Conservation (phyloP, 2,329 filamentous ascomycete genomes). For the Shiraia bambusicola region DNA sequence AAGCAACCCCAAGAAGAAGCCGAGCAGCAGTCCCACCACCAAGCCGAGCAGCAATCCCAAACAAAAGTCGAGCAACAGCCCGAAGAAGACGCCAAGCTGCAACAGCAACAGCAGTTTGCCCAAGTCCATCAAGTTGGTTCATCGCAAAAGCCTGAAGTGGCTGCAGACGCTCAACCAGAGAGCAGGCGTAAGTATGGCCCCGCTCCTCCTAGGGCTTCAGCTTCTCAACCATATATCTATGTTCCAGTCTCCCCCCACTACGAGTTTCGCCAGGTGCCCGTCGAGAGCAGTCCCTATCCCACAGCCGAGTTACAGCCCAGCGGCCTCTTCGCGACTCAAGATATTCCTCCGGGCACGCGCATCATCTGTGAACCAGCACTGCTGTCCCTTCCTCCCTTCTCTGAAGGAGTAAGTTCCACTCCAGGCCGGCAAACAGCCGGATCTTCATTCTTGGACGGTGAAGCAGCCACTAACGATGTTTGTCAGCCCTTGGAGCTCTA, state of each 20-base stretch:
- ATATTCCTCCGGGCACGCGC: slow-evolving; percentile 13
- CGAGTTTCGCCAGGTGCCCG: slow-evolving; percentile 4
- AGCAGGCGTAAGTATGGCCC: background rate
- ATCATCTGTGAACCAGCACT: slow-evolving; percentile 17
- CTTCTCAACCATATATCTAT: background rate
- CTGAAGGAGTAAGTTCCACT: background rate
- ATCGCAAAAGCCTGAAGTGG: background rate
- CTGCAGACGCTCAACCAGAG: background rate
- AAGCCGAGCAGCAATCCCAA: background rate
- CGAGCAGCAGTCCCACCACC: background rate
- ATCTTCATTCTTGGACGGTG: no score
- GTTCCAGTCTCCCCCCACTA: slow-evolving; percentile 7
- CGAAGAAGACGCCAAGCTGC: no score
- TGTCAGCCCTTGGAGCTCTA: no score
- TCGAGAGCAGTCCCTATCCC: background rate
- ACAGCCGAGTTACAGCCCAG: background rate
- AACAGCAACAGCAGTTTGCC: no score
- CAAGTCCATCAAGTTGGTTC: no score
- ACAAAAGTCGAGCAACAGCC: no score
- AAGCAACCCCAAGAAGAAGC: background rate
- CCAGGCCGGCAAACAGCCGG: no score
- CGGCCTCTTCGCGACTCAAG: slow-evolving; percentile 13
- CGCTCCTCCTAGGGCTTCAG: background rate
- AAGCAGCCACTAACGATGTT: no score
- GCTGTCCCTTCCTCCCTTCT: slow-evolving; percentile 4